A percentile compares a stretch with the other conserved stretches of the same genome.
Conservation (phyloP, 2,329 filamentous ascomycete species). For the Pseudogymnoascus sp. region DNA sequence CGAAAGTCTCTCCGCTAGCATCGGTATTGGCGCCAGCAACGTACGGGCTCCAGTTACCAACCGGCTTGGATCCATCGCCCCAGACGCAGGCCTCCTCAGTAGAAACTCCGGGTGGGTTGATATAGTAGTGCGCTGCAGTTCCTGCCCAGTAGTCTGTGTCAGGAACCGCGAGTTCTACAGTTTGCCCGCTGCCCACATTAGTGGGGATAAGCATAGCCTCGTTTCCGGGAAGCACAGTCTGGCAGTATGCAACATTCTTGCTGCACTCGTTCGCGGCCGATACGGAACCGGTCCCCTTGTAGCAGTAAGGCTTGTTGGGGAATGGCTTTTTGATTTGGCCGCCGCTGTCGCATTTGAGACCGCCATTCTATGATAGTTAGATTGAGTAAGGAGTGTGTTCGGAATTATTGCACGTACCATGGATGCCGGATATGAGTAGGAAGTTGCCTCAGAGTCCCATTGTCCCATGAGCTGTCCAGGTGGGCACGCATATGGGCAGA, state of each 20-base stretch:
- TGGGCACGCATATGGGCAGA: constrained; percentile 72
- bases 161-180: constrained; percentile 61
- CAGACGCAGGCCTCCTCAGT: constrained; percentile 60
- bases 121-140: constrained; percentile 71
- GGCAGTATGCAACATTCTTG: constrained; percentile 61
- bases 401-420: constrained; percentile 49
- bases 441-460: constrained; percentile 63
- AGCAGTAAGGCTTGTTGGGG: constrained; percentile 58
- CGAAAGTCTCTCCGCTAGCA: constrained; percentile 55
- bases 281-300: constrained; percentile 58
- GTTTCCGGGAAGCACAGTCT: constrained; percentile 71
- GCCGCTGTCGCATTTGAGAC: constrained; percentile 60
- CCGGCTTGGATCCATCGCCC: constrained; percentile 53
- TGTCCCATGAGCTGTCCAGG: constrained; percentile 70
- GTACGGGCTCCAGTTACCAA: constrained; percentile 72
- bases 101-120: constrained; percentile 63
- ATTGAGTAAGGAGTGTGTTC: background rate
- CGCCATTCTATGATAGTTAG: constrained; percentile 52
- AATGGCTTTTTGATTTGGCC: constrained; percentile 65
- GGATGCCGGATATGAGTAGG: constrained; percentile 60
- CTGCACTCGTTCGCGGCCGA: constrained; percentile 59
- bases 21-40: constrained; percentile 70
- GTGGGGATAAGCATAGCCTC: constrained; percentile 79
- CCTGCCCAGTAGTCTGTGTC: constrained; percentile 60
- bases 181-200: constrained; percentile 41